A percentile compares a stretch with the other conserved stretches of the same genome.
These are phyloP conservation scores for Fusarium annulatum DNA, from an alignment of 2,329 filamentous ascomycete species.

Conservation along the genomic window DNA sequence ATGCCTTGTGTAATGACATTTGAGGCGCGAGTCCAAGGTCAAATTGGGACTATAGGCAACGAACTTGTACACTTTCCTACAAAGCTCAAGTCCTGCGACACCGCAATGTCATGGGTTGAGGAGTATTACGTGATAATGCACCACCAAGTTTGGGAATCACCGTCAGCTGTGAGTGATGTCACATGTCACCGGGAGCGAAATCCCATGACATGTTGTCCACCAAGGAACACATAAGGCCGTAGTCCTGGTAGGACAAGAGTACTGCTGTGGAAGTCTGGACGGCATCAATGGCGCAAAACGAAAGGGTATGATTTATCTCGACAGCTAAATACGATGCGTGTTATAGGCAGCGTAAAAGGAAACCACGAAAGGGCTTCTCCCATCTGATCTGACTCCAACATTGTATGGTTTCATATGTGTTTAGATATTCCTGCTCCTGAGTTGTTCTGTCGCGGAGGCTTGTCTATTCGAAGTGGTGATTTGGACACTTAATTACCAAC, in stretches of 20 bases:
- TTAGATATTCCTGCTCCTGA: constrained; percentile 25
- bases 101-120: not conserved
- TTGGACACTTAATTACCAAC: constrained; percentile 51
- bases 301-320: constrained; percentile 37
- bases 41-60: not conserved
- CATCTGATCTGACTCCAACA: constrained; percentile 13
- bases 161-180: constrained; percentile 18
- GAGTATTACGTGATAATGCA: constrained; percentile 2
- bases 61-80: not conserved
- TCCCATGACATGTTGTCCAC: not conserved
- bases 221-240: not conserved
- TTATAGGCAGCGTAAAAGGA: constrained; percentile 12
- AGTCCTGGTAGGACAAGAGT: not conserved
- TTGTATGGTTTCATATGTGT: constrained; percentile 26
- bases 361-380: constrained; percentile 4
- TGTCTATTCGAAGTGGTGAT: constrained; percentile 10
- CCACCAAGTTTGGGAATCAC: not conserved
- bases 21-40: not conserved
- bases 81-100: not conserved
- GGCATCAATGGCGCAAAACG: constrained; percentile 16
- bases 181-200: constrained; percentile 1
- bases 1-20: not conserved
- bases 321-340: constrained; percentile 23
- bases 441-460: constrained; percentile 19
- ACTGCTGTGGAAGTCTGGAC: not conserved